A percentile compares a stretch with the other conserved stretches of the same genome.
phyloP scores from a whole-genome alignment of 306 rosid genomes.

The Cucurbita argyrosperma region DNA sequence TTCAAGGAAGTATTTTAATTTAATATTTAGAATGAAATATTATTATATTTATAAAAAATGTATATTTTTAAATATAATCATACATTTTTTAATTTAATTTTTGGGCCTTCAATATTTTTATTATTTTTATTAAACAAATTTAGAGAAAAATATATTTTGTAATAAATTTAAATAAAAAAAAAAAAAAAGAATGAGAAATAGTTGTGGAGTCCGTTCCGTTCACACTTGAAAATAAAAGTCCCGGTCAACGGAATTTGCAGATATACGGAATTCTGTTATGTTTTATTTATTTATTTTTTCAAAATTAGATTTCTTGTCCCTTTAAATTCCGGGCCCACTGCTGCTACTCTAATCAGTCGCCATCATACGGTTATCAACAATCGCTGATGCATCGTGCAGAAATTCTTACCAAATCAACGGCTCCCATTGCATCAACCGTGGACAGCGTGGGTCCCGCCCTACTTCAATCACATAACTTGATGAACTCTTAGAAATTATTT shows the following conservation, averaged over 20 bases:
- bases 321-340: neutral
- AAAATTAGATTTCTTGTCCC: neutral
- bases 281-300: neutral
- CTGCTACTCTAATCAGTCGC: neutral
- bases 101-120: too few species aligned
- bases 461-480: neutral
- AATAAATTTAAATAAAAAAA: too few species aligned
- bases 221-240: neutral
- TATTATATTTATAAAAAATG: too few species aligned
- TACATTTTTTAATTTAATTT: too few species aligned
- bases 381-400: neutral
- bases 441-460: neutral
- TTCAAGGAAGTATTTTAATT: too few species aligned
- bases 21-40: too few species aligned
- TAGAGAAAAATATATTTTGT: too few species aligned
- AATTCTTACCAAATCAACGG: neutral
- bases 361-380: neutral
- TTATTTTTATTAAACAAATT: too few species aligned
- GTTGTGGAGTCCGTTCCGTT: conserved; percentile 6
- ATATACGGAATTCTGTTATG: neutral
- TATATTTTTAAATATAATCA: too few species aligned
- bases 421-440: neutral
- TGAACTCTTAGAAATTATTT: too few species aligned
- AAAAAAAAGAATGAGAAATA: neutral
- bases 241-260: neutral